Conservation (phyloP, 768 basidiomycete genomes). For the Kwoniella europaea region DNA sequence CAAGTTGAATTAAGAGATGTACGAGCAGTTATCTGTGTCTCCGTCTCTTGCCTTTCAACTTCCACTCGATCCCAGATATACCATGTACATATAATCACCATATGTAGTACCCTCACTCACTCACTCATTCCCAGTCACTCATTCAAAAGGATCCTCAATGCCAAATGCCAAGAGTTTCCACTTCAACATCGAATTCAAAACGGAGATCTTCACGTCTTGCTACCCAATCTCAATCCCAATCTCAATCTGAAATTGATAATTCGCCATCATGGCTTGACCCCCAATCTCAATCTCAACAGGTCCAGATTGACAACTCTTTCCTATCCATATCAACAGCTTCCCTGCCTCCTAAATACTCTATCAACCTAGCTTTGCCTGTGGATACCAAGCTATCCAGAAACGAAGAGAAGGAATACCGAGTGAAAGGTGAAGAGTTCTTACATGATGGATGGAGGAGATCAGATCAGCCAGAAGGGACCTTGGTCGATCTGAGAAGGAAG, state of each 20-base stretch:
- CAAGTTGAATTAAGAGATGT: no score
- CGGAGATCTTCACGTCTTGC: not conserved
- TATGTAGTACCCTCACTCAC: not conserved
- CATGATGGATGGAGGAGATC: slow-evolving; percentile 25
- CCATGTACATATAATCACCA: not conserved
- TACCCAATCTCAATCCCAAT: slow-evolving; percentile 11
- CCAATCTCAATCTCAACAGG: slow-evolving; percentile 1
- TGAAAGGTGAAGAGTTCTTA: slow-evolving; percentile 25
- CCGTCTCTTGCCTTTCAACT: not conserved
- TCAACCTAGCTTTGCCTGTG: slow-evolving; percentile 17
- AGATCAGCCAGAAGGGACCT: slow-evolving; percentile 6
- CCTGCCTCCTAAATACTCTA: slow-evolving; percentile 13
- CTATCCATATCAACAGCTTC: slow-evolving; percentile 23
- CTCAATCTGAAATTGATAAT: not conserved
- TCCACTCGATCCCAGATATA: not conserved
- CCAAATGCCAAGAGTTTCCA: slow-evolving; percentile 1
- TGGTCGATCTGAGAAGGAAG: not conserved
- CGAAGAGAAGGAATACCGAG: slow-evolving; percentile 7
- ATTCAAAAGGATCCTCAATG: not conserved
- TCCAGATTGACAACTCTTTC: slow-evolving; percentile 12
- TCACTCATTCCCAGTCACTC: not conserved
- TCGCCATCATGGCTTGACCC: not conserved
- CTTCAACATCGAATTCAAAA: not conserved
- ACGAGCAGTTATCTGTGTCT: no score
- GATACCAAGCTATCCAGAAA: not conserved